Conservation (phyloP, 2,329 filamentous ascomycete species). For the Colletotrichum sp. region DNA sequence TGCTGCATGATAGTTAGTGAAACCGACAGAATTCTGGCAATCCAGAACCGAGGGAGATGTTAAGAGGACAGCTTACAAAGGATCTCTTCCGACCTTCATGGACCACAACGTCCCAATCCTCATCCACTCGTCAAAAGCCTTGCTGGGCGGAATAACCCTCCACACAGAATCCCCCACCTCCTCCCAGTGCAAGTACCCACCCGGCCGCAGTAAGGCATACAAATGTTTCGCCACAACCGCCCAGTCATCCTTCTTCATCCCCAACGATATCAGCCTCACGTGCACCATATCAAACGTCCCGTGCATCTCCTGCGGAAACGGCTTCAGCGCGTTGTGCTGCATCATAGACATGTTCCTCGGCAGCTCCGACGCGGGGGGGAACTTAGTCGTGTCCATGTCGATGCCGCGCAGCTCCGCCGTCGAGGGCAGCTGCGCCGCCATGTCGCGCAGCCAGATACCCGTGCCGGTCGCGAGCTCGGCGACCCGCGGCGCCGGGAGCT, state of each 20-base stretch:
- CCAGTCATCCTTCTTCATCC: conserved; percentile 21
- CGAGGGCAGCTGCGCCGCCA: conserved; percentile 13
- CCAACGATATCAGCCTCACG: conserved; percentile 11
- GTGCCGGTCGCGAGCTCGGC: conserved; percentile 24
- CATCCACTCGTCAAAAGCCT: conserved; percentile 1
- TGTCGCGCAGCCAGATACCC: conserved; percentile 24
- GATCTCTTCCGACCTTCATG: background rate
- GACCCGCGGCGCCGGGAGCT: background rate
- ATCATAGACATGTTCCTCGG: conserved; percentile 14
- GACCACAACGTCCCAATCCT: background rate
- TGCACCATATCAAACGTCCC: conserved; percentile 22
- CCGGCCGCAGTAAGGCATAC: conserved; percentile 7
- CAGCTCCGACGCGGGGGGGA: conserved; percentile 5
- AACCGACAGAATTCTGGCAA: background rate
- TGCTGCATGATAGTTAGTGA: background rate
- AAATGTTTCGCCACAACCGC: conserved; percentile 1
- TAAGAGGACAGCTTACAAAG: background rate
- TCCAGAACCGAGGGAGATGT: too few relatives aligned
- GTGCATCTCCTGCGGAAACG: conserved; percentile 12
- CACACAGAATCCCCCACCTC: background rate
- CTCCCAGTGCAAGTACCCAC: conserved; percentile 22
- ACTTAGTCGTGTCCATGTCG: conserved; percentile 24
- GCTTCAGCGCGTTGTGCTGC: conserved; percentile 4
- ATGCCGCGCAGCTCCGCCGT: conserved; percentile 18
- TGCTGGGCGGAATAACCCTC: conserved; percentile 3